phyloP scores from a whole-genome alignment of 495 filamentous ascomycete genomes.

The Trichoderma asperelloides region DNA sequence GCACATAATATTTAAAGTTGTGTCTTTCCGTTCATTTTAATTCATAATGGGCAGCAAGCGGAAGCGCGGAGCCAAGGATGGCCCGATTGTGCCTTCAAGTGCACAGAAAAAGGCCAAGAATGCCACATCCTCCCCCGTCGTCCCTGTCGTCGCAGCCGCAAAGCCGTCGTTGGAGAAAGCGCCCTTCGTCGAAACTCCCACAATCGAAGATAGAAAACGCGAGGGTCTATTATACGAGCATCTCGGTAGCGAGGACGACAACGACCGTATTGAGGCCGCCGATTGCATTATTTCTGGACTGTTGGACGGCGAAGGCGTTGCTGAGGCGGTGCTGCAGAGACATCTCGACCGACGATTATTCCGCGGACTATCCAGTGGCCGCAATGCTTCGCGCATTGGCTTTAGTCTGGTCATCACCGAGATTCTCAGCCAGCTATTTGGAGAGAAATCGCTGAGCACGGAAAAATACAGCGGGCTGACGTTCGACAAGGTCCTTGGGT shows the following conservation, averaged over 20 bases:
- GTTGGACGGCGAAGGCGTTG: slow-evolving; percentile 26
- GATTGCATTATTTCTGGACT: slow-evolving; percentile 40
- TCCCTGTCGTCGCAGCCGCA: not conserved
- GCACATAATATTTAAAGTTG: not conserved
- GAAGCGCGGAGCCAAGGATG: slow-evolving; percentile 5
- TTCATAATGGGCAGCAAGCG: slow-evolving; percentile 9
- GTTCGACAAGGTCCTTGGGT: slow-evolving; percentile 48
- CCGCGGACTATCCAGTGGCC: slow-evolving; percentile 78
- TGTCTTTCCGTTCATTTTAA: not conserved
- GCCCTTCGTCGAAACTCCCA: not conserved
- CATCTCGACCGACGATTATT: slow-evolving; percentile 61
- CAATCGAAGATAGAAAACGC: slow-evolving; percentile 31
- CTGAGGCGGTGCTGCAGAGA: slow-evolving; percentile 37
- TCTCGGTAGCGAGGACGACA: slow-evolving; percentile 40
- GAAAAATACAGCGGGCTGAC: slow-evolving; percentile 39
- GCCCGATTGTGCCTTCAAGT: not conserved
- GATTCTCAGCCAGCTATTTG: slow-evolving; percentile 57
- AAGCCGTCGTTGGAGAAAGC: not conserved
- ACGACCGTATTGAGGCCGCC: slow-evolving; percentile 42
- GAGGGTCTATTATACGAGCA: slow-evolving; percentile 44
- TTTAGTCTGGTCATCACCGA: slow-evolving; percentile 87
- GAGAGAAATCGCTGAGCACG: slow-evolving; percentile 24
- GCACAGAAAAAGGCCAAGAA: slow-evolving; percentile 8
- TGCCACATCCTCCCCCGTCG: not conserved
- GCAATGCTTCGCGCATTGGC: slow-evolving; percentile 83